phyloP scores from a whole-genome alignment of 805 yeast species.

The Candida cerambycidarum region DNA sequence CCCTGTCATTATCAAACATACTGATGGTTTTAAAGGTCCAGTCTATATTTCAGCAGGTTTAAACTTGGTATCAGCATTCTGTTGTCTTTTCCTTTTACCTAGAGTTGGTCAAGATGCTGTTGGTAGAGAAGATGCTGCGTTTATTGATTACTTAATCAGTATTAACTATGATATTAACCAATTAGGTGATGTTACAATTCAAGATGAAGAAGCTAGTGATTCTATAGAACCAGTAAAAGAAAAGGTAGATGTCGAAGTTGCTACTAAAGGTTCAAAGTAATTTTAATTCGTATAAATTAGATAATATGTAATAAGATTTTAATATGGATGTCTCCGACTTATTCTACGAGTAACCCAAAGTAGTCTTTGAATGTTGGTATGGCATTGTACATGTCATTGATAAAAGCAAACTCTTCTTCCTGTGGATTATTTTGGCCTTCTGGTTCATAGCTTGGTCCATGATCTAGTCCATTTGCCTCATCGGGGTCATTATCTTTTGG shows the following conservation, averaged over 20 bases:
- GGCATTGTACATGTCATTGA: neutral
- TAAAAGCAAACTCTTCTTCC: neutral
- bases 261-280: slow-evolving; percentile 9
- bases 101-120: slow-evolving; percentile 81
- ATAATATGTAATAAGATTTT: neutral
- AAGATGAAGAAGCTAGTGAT: neutral
- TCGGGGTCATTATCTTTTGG: slow-evolving; percentile 9
- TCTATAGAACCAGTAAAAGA: slow-evolving; percentile 5
- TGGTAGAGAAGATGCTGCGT: slow-evolving; percentile 70
- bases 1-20: slow-evolving; percentile 67
- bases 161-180: slow-evolving; percentile 70
- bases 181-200: slow-evolving; percentile 45
- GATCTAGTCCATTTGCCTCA: too few species aligned
- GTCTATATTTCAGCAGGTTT: slow-evolving; percentile 80
- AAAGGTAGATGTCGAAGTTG: slow-evolving; percentile 7
- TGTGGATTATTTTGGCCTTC: too few species aligned
- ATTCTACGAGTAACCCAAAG: neutral
- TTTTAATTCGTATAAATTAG: slow-evolving; percentile 1
- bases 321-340: neutral
- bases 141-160: slow-evolving; percentile 61
- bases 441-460: too few species aligned
- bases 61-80: slow-evolving; percentile 67
- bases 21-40: slow-evolving; percentile 45
- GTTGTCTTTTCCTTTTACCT: slow-evolving; percentile 74
- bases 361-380: neutral